These are phyloP conservation scores for Chrysosporium keratinophilum DNA, from an alignment of 2,329 filamentous ascomycete genomes.

Conservation along the genomic window DNA sequence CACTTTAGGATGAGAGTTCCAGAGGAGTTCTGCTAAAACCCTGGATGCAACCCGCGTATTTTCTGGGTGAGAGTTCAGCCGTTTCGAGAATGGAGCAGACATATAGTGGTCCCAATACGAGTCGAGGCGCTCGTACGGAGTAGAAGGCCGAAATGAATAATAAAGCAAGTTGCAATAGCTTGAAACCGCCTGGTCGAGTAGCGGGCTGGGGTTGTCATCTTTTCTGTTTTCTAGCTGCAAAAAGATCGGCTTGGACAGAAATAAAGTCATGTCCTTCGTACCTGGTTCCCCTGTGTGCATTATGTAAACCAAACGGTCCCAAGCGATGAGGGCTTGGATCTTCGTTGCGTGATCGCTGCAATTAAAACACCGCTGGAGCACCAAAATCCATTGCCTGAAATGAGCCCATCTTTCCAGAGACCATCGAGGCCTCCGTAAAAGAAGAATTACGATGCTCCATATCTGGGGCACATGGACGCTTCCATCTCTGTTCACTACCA, in stretches of 20 bases:
- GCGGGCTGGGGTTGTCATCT: conserved; percentile 37
- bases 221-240: conserved; percentile 59
- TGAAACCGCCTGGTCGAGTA: conserved; percentile 50
- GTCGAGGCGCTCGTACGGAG: conserved; percentile 57
- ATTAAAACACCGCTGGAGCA: conserved; percentile 79
- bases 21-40: conserved; percentile 61
- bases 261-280: conserved; percentile 46
- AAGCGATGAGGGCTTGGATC: conserved; percentile 69
- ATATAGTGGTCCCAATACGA: conserved; percentile 70
- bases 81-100: conserved; percentile 49
- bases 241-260: conserved; percentile 58
- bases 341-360: conserved; percentile 60
- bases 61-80: conserved; percentile 42
- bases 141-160: conserved; percentile 65
- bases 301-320: conserved; percentile 73
- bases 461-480: conserved; percentile 67
- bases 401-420: conserved; percentile 58
- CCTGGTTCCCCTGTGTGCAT: conserved; percentile 51
- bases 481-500: conserved; percentile 52
- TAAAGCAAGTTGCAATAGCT: conserved; percentile 74
- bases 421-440: conserved; percentile 55
- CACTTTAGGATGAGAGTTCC: conserved; percentile 41
- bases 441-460: conserved; percentile 72
- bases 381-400: conserved; percentile 61
- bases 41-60: conserved; percentile 53